phyloP scores from a whole-genome alignment of 768 basidiomycete genomes.

The Russula dissimulans region DNA sequence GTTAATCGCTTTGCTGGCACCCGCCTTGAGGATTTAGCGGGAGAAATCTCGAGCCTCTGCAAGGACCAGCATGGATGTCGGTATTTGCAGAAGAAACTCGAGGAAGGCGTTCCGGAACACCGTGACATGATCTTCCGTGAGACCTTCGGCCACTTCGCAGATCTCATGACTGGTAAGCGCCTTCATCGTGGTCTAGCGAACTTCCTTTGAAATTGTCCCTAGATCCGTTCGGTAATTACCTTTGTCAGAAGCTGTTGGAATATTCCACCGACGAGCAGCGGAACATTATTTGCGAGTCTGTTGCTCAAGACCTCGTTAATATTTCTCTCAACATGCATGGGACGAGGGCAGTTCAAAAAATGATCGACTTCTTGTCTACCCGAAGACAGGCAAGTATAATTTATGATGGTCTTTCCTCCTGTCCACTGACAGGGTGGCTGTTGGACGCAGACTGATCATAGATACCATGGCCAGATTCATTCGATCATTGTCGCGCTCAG shows the following conservation, averaged over 20 bases:
- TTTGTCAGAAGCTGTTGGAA: conserved; percentile 96
- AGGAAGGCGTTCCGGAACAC: conserved; percentile 91
- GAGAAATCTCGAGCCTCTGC: conserved; percentile 89
- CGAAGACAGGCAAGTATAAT: conserved; percentile 71
- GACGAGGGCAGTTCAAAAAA: conserved; percentile 98
- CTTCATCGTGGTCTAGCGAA: background rate
- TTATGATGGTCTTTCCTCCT: conserved; percentile 29
- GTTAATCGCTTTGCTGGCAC: conserved; percentile 97
- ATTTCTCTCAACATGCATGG: conserved; percentile 99
- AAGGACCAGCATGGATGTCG: conserved; percentile 99
- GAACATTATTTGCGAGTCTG: conserved; percentile 93
- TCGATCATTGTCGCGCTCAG: conserved; percentile 95
- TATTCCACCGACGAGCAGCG: conserved; percentile 97
- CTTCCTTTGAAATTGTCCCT: background rate
- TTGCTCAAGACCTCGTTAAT: conserved; percentile 93
- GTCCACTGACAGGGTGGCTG: conserved; percentile 39
- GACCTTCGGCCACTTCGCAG: conserved; percentile 95
- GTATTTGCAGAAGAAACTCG: conserved; percentile 97
- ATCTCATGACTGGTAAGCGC: conserved; percentile 86
- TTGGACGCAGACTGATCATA: conserved; percentile 60
- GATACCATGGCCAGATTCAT: conserved; percentile 87
- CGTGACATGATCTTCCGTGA: conserved; percentile 99
- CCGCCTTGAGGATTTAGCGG: conserved; percentile 88
- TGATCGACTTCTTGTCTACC: conserved; percentile 98
- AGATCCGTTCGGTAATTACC: conserved; percentile 99